Percentiles rank a stretch among this genome's conserved stretches.
phyloP scores from a whole-genome alignment of 2,329 filamentous ascomycete species.

The Helotiales sp. region DNA sequence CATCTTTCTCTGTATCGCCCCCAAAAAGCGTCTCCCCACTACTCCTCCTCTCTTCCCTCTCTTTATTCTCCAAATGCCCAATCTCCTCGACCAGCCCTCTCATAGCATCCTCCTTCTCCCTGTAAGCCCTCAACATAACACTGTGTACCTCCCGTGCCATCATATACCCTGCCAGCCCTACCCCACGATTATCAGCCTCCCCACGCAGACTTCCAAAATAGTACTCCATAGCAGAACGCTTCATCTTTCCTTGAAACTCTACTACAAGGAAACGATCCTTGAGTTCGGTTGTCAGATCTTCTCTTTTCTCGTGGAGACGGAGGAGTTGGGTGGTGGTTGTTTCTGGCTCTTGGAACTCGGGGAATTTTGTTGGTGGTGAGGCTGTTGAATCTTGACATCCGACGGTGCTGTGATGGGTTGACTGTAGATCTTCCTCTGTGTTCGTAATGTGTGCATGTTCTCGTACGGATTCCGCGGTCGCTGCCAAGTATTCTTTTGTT shows the following conservation, averaged over 20 bases:
- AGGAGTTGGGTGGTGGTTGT: neutral
- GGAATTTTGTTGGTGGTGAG: neutral
- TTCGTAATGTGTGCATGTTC: neutral
- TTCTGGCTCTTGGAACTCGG: neutral
- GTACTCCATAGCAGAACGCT: neutral
- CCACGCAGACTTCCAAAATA: neutral
- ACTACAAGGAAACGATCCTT: neutral
- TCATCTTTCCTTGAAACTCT: neutral
- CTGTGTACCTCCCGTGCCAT: neutral
- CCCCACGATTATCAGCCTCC: neutral
- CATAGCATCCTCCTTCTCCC: neutral
- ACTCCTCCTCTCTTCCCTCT: neutral
- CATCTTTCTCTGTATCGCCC: too few species aligned
- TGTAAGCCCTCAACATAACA: neutral
- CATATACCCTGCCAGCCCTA: neutral
- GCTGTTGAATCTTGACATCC: neutral
- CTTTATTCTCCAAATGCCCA: neutral
- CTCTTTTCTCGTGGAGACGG: neutral
- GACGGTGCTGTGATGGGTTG: neutral
- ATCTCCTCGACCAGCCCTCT: neutral
- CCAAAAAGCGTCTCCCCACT: neutral
- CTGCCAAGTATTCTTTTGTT: neutral
- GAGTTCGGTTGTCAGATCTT: neutral
- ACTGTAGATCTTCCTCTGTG: neutral
- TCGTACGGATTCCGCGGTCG: neutral